phyloP scores from a whole-genome alignment of 176 grass and related monocot genomes.

The Triticum urartu region DNA sequence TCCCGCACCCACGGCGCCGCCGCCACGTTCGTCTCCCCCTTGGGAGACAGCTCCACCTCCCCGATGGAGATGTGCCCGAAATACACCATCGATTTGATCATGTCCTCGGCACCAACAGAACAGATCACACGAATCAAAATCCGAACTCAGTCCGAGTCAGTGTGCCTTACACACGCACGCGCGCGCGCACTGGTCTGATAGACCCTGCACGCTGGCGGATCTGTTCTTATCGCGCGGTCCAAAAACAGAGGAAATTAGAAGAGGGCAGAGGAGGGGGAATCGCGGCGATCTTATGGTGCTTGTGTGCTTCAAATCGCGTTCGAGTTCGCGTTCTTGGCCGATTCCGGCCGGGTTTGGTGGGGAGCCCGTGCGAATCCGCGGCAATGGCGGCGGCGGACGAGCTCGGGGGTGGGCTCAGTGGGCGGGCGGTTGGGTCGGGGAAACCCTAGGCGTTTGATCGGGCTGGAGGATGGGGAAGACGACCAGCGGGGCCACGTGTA shows the following conservation, averaged over 20 bases:
- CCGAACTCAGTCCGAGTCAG: slow-evolving; percentile 17
- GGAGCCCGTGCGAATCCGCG: slow-evolving; percentile 1
- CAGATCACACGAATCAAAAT: slow-evolving; percentile 24
- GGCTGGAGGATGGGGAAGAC: not conserved
- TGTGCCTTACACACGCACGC: not conserved
- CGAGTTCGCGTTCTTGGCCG: slow-evolving; percentile 26
- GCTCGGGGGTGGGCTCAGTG: not conserved
- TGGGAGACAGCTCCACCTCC: slow-evolving; percentile 68
- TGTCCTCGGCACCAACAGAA: slow-evolving; percentile 32
- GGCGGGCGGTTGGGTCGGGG: not conserved
- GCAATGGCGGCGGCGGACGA: slow-evolving; percentile 27
- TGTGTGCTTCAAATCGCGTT: slow-evolving; percentile 27
- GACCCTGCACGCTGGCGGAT: slow-evolving; percentile 30
- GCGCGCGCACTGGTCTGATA: not conserved
- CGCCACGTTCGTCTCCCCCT: slow-evolving; percentile 50
- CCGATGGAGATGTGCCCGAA: slow-evolving; percentile 56
- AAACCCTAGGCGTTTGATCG: slow-evolving; percentile 44
- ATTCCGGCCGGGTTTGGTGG: slow-evolving; percentile 13
- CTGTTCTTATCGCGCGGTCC: slow-evolving; percentile 33
- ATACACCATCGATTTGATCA: slow-evolving; percentile 77
- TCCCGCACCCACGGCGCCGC: slow-evolving; percentile 40
- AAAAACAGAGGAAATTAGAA: not conserved
- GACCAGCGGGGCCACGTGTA: not conserved
- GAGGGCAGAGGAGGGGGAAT: not conserved
- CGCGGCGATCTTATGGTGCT: slow-evolving; percentile 19